Conservation (phyloP, 2,329 filamentous ascomycete species). For the Blastomyces silverae region DNA sequence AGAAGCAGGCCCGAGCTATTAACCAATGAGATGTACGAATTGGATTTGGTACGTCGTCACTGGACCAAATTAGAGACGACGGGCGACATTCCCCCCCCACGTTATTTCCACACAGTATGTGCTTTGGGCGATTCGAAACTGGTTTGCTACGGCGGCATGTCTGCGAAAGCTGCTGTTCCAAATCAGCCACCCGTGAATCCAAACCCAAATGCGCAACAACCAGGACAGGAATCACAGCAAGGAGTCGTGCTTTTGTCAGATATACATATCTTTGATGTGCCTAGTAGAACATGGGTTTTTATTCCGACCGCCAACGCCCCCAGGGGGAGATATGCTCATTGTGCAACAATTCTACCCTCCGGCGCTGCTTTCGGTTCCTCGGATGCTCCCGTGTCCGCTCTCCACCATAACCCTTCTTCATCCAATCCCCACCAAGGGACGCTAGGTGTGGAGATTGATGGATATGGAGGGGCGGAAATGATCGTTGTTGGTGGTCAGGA, state of each 20-base stretch:
- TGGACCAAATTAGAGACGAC: conserved; percentile 84
- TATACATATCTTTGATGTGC: conserved; percentile 89
- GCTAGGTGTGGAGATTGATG: conserved; percentile 82
- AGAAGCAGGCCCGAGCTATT: conserved; percentile 67
- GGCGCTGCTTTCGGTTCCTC: conserved; percentile 79
- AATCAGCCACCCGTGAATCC: conserved; percentile 39
- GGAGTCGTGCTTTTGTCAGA: conserved; percentile 98
- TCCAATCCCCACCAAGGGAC: conserved; percentile 79
- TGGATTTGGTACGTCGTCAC: conserved; percentile 83
- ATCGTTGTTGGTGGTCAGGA: conserved; percentile 94
- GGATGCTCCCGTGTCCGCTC: conserved; percentile 73
- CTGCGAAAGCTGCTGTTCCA: conserved; percentile 56
- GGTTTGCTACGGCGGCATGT: conserved; percentile 98
- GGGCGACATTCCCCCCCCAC: conserved; percentile 79
- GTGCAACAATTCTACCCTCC: conserved; percentile 84
- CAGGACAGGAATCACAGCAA: conserved; percentile 58
- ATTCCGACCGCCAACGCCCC: conserved; percentile 74
- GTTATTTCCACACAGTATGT: conserved; percentile 97
- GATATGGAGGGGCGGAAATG: conserved; percentile 91
- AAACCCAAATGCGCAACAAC: conserved; percentile 36
- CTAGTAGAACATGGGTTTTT: conserved; percentile 74
- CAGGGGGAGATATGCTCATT: conserved; percentile 93
- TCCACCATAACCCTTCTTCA: conserved; percentile 80
- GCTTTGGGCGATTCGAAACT: conserved; percentile 88
- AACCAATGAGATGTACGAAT: conserved; percentile 85